Evolutionary conservation across 805 yeast species (phyloP).

Genomic region (Barnettozyma siamensis): DNA sequence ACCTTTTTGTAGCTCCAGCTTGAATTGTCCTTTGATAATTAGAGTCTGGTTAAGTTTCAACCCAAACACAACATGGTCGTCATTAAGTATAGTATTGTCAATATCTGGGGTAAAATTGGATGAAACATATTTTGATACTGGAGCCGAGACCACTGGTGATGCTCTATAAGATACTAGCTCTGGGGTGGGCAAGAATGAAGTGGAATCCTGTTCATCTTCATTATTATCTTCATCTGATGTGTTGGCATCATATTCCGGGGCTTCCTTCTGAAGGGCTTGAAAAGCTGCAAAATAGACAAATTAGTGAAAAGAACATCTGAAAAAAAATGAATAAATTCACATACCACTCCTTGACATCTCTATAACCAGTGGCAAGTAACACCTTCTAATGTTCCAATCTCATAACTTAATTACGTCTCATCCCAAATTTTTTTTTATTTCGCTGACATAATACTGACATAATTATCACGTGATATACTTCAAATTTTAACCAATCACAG

Average conservation of each 20-base stretch:
- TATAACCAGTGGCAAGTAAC: no score
- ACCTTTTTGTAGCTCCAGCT: slow-evolving; percentile 40
- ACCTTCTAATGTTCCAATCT: no score
- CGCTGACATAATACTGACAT: not conserved
- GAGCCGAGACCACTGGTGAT: not conserved
- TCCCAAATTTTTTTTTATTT: not conserved
- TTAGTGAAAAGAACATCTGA: no score
- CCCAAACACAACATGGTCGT: slow-evolving; percentile 34
- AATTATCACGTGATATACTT: slow-evolving; percentile 2
- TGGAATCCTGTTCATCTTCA: slow-evolving; percentile 4
- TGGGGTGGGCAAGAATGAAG: slow-evolving; percentile 3
- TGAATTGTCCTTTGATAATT: slow-evolving; percentile 43
- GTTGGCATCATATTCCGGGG: slow-evolving; percentile 19
- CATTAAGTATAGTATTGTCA: slow-evolving; percentile 33
- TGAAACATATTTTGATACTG: slow-evolving; percentile 15
- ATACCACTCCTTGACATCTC: slow-evolving; percentile 12
- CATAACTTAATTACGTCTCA: not conserved
- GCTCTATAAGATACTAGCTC: not conserved
- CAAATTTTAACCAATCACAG: slow-evolving; percentile 10
- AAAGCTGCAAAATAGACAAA: slow-evolving; percentile 19
- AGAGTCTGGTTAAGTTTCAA: slow-evolving; percentile 38
- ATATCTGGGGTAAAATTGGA: slow-evolving; percentile 36
- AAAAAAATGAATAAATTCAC: no score
- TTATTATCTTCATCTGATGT: slow-evolving; percentile 21
- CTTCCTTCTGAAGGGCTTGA: slow-evolving; percentile 16